Percentiles rank a stretch among this genome's conserved stretches.
Conservation (phyloP, 257 asterid species). For the Cinchona pubescens region DNA sequence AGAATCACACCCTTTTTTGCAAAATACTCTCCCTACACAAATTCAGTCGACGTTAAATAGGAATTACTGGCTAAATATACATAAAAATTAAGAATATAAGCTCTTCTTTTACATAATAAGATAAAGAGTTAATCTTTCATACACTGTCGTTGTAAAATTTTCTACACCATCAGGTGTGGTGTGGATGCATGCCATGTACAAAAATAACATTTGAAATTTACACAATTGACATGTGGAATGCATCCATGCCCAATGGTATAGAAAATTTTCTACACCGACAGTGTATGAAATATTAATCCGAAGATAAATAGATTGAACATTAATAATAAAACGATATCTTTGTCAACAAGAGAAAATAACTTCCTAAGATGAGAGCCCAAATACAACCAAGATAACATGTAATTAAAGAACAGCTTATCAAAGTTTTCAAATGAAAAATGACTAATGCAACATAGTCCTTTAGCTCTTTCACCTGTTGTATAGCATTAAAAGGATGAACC, state of each 20-base stretch:
- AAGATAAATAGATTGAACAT: not conserved
- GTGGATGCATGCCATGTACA: no score
- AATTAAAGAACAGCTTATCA: not conserved
- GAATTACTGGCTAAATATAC: not conserved
- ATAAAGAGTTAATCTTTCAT: no score
- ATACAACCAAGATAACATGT: not conserved
- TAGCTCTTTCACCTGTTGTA: not conserved
- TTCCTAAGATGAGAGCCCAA: not conserved
- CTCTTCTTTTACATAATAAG: not conserved
- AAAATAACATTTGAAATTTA: no score
- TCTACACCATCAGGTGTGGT: no score
- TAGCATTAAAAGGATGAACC: not conserved
- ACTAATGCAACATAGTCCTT: not conserved
- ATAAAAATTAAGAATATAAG: not conserved
- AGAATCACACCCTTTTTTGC: constrained; percentile 86
- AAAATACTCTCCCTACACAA: constrained; percentile 80
- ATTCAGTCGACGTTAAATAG: constrained; percentile 10
- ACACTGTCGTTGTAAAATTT: no score
- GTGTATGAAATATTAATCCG: no score
- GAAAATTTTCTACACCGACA: no score
- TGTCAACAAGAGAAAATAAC: not conserved
- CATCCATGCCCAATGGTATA: no score
- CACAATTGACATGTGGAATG: no score
- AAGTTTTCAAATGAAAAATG: not conserved
- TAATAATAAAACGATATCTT: not conserved